Evolutionary conservation across 108 stramenopile genomes (phyloP).

Genomic region (Skeletonema menzelii): DNA sequence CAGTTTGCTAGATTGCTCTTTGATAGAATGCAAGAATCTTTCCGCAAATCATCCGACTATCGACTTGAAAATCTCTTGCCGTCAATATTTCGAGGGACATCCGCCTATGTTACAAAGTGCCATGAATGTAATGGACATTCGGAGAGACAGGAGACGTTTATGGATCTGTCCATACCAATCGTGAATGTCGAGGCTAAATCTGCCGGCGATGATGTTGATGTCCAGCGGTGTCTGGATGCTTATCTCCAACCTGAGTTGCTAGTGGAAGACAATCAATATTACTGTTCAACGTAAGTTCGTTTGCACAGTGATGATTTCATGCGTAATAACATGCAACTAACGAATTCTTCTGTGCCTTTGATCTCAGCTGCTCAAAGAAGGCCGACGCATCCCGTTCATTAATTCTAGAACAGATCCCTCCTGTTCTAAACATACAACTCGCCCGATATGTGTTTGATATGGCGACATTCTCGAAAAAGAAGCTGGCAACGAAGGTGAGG

Average conservation of each 20-base stretch:
- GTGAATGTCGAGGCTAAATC: conserved; percentile 20
- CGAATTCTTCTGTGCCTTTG: not conserved
- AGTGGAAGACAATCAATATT: conserved; percentile 85
- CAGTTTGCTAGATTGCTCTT: conserved; percentile 81
- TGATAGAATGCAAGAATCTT: conserved; percentile 81
- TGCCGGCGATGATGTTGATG: conserved; percentile 54
- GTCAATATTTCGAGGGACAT: conserved; percentile 67
- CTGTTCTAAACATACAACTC: conserved; percentile 84
- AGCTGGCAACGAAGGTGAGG: conserved; percentile 70
- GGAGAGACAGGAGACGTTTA: conserved; percentile 61
- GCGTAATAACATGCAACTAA: not conserved
- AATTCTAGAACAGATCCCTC: conserved; percentile 59
- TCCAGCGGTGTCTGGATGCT: conserved; percentile 69
- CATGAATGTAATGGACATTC: conserved; percentile 51
- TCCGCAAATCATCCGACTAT: conserved; percentile 50
- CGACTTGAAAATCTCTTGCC: conserved; percentile 31
- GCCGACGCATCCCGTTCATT: conserved; percentile 61
- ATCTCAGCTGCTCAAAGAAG: conserved; percentile 55
- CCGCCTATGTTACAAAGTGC: conserved; percentile 67
- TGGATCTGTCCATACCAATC: conserved; percentile 76
- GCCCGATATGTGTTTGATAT: conserved; percentile 83
- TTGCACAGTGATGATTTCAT: not conserved
- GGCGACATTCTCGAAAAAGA: conserved; percentile 60
- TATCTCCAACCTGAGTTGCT: conserved; percentile 66
- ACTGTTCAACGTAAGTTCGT: conserved; percentile 42